phyloP scores from a whole-genome alignment of 2,329 filamentous ascomycete genomes.

The Escovopsis sp. region DNA sequence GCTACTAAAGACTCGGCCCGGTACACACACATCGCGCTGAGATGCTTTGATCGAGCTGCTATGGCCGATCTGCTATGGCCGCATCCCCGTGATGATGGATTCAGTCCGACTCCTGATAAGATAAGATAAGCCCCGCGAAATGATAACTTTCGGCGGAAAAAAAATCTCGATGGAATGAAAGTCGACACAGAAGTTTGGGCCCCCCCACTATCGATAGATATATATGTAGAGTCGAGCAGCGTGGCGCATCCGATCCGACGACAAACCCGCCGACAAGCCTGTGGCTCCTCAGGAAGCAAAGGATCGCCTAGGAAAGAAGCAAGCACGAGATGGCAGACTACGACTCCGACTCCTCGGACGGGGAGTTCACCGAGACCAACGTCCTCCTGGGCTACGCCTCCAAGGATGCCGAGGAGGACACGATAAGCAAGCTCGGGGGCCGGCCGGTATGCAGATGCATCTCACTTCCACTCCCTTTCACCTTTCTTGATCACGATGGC shows the following conservation, averaged over 20 bases:
- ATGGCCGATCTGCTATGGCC: background rate
- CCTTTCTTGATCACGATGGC: no score
- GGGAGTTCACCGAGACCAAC: slow-evolving; percentile 64
- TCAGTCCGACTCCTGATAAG: background rate
- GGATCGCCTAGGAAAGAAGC: background rate
- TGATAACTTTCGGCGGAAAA: slow-evolving; percentile 13
- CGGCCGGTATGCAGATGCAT: slow-evolving; percentile 49
- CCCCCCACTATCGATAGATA: slow-evolving; percentile 17
- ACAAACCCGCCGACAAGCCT: slow-evolving; percentile 3
- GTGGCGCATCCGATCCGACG: no score
- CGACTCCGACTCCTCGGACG: slow-evolving; percentile 72
- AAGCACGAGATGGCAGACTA: slow-evolving; percentile 50
- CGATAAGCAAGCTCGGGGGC: slow-evolving; percentile 78
- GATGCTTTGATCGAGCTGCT: background rate
- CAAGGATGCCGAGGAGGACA: slow-evolving; percentile 63
- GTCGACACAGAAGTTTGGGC: no score
- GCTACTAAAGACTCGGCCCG: no score
- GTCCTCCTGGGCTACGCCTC: slow-evolving; percentile 84
- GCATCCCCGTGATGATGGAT: background rate
- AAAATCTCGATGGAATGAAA: slow-evolving; percentile 19
- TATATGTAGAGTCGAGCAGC: slow-evolving; percentile 1
- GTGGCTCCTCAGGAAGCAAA: slow-evolving; percentile 5
- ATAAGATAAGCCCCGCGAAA: slow-evolving; percentile 17
- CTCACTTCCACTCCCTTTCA: background rate
- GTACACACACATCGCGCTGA: no score